These are phyloP conservation scores for Filobasidium floriforme DNA, from an alignment of 768 basidiomycete species.

Conservation along the genomic window DNA sequence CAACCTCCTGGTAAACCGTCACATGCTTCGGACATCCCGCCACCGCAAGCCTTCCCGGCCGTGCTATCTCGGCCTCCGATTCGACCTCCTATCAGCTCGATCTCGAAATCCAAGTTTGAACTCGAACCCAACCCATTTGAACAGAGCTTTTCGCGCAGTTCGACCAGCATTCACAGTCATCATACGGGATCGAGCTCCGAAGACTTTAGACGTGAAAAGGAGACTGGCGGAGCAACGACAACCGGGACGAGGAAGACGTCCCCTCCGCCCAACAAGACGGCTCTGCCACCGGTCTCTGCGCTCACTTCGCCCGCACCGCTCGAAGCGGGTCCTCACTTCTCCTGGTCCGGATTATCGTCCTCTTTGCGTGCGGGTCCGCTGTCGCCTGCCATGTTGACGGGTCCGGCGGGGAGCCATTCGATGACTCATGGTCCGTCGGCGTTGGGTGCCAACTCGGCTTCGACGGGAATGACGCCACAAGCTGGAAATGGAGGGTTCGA, in stretches of 20 bases:
- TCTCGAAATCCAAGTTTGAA: slow-evolving; percentile 41
- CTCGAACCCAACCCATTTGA: slow-evolving; percentile 91
- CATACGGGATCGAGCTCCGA: slow-evolving; percentile 11
- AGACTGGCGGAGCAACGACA: slow-evolving; percentile 4
- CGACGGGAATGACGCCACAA: slow-evolving; percentile 10
- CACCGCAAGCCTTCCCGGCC: slow-evolving; percentile 12
- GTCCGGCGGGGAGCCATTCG: slow-evolving; percentile 39
- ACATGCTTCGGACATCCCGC: neutral
- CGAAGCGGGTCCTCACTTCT: slow-evolving; percentile 41
- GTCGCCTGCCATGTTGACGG: slow-evolving; percentile 72
- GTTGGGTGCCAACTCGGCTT: slow-evolving; percentile 7
- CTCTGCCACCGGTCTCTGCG: slow-evolving; percentile 41
- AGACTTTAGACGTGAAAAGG: slow-evolving; percentile 27
- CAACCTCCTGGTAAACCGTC: neutral
- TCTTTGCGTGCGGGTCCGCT: slow-evolving; percentile 88
- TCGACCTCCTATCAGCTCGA: slow-evolving; percentile 30
- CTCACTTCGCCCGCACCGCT: slow-evolving; percentile 41
- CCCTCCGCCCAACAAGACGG: slow-evolving; percentile 37
- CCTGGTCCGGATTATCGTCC: slow-evolving; percentile 53
- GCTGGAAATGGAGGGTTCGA: slow-evolving; percentile 53
- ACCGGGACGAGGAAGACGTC: slow-evolving; percentile 50
- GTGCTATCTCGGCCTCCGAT: slow-evolving; percentile 31
- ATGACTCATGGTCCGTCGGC: slow-evolving; percentile 20
- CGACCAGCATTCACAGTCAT: slow-evolving; percentile 30
- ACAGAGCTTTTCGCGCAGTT: slow-evolving; percentile 68